A percentile compares a stretch with the other conserved stretches of the same genome.
Evolutionary conservation across 495 filamentous ascomycete species (phyloP).

Genomic region (Saxispiralis lemnorum): DNA sequence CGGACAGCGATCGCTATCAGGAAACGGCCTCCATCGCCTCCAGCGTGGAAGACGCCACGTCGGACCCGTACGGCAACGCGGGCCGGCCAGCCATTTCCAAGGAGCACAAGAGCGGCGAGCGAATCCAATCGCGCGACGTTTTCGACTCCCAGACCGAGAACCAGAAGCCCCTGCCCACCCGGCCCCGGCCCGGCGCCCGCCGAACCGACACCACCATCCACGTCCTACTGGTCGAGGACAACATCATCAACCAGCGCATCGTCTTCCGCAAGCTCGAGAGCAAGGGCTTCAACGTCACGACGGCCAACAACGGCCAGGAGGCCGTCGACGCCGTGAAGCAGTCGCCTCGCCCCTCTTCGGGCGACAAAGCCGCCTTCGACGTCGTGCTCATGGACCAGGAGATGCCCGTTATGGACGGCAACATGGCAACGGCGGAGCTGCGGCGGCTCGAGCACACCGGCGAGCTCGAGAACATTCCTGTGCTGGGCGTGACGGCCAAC

Average conservation of each 20-base stretch:
- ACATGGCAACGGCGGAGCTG: constrained; percentile 14
- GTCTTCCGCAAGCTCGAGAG: constrained; percentile 17
- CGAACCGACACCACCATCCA: too few species aligned
- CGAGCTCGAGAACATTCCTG: constrained; percentile 8
- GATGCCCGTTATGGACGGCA: constrained; percentile 24
- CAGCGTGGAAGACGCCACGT: neutral
- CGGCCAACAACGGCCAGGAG: constrained; percentile 22
- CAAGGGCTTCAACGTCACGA: constrained; percentile 16
- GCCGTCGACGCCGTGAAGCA: constrained; percentile 15
- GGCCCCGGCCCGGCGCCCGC: neutral
- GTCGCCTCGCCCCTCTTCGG: neutral
- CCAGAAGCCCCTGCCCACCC: neutral
- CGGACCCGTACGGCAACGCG: too few species aligned
- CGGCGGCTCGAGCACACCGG: constrained; percentile 14
- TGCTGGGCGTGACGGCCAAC: constrained; percentile 23
- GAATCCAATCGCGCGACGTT: neutral
- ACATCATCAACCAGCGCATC: constrained; percentile 23
- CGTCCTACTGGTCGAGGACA: constrained; percentile 20
- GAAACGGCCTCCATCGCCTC: neutral
- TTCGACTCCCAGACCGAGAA: neutral
- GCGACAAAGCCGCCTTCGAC: constrained; percentile 4
- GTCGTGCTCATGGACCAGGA: constrained; percentile 24
- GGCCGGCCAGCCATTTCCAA: too few species aligned
- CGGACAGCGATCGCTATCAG: neutral
- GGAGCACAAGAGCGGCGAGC: neutral